Base-by-base conservation (phyloP, 2,329 filamentous ascomycete genomes). In the Talaromyces amestolkiae region DNA sequence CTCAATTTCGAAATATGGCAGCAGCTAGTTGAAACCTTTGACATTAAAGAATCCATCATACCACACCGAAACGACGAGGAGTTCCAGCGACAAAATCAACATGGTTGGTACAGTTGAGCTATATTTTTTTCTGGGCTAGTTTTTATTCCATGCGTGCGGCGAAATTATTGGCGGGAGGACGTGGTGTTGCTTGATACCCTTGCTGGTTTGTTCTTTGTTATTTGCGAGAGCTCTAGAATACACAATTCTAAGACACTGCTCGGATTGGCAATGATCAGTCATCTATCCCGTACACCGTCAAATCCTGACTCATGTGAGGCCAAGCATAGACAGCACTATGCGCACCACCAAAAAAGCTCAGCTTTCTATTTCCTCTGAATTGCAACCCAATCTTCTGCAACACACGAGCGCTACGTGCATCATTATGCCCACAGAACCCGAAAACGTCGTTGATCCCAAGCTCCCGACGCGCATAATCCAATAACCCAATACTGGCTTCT, bases 1-100 rank as follows among this genome's bases (percentile, higher is more conserved):
- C 86, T 99, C 68, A 93, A 98, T 71, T 95, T 93, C 82, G 84
- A 86, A 1, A 91, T 86, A 0, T 99, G 94, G 94, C 82, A 87
- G 70, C 86, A 91, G 22, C 83, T 97, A 53, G 89, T 96, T 58
- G 77, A 90, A 10, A 87, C 86, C 0, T 96, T 93, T 72, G 81
- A 89, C 31, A 92, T 98, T 69, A 85, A 81, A n/a, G 83, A 92
- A 69, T 84, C 91, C 1, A 89, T 97, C 77, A 98, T 99, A 68
- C 86, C 89, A n/a, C 91, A 97, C 76, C 86, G 95, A 17, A 80
- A 86, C 68, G 88, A 92, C 68, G 80, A 85, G 65, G 61, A 58
- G n/a, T 77, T 78, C 31, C 80, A 85, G 69, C 85, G 88, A 66
- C 78, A 84, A 65, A 76, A 77, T 7, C 77, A 76, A 35, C 84